Percentiles rank a stretch among this genome's conserved stretches.
Evolutionary conservation across 495 filamentous ascomycete genomes (phyloP).

Genomic region (Chaetomium cochliodes): DNA sequence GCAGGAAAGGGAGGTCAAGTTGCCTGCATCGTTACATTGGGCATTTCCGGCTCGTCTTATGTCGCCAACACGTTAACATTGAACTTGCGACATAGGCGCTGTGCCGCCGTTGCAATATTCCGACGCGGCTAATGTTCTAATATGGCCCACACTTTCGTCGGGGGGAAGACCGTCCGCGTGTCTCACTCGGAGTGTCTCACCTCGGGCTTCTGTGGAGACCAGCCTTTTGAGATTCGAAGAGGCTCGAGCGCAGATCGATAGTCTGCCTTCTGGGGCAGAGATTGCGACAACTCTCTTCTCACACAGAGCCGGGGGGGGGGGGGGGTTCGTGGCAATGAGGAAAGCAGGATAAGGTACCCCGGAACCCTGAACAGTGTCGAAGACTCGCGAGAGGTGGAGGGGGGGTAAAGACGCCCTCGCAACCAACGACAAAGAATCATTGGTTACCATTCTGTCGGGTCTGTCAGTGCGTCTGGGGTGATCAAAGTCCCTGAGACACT

Average conservation of each 20-base stretch:
- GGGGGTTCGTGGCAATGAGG: neutral
- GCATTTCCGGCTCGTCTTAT: neutral
- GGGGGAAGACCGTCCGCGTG: too few species aligned
- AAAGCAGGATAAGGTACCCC: neutral
- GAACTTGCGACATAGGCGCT: neutral
- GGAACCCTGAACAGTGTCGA: neutral
- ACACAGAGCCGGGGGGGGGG: neutral
- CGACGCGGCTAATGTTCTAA: too few species aligned
- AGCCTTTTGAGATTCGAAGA: too few species aligned
- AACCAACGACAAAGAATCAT: neutral
- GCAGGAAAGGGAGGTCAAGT: neutral
- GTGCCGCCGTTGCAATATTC: neutral
- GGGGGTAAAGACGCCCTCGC: neutral
- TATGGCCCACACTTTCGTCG: too few species aligned
- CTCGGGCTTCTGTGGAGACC: too few species aligned
- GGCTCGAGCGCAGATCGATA: too few species aligned
- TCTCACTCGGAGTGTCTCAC: too few species aligned
- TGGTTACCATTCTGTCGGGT: slow-evolving; percentile 21
- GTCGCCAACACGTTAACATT: neutral
- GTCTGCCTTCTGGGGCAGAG: too few species aligned
- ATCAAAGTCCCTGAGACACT: neutral
- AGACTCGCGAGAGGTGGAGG: neutral
- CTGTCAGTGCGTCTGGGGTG: slow-evolving; percentile 1
- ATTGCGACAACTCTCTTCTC: neutral
- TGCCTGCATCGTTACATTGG: neutral